These are phyloP conservation scores for Sporisorium graminicola DNA, from an alignment of 1,284 basidiomycete species.

Conservation along the genomic window DNA sequence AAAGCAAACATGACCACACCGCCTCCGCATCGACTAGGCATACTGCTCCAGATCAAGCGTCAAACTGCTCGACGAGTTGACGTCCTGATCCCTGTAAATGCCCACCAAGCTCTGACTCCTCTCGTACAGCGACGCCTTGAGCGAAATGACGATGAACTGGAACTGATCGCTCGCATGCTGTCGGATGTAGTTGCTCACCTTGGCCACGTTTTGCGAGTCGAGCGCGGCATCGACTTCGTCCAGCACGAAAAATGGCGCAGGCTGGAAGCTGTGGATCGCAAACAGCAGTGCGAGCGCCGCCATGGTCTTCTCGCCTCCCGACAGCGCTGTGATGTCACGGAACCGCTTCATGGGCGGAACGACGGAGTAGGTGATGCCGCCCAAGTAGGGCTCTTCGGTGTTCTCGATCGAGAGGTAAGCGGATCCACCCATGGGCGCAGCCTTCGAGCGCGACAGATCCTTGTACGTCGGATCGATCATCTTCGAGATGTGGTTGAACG, in stretches of 20 bases:
- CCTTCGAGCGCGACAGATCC: slow-evolving; percentile 93
- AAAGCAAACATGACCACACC: neutral
- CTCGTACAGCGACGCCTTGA: slow-evolving; percentile 85
- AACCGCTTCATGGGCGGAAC: slow-evolving; percentile 98
- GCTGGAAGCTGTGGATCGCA: slow-evolving; percentile 92
- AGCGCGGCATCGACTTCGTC: slow-evolving; percentile 98
- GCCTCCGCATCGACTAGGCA: slow-evolving; percentile 15
- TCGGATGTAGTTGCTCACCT: slow-evolving; percentile 67
- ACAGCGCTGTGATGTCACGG: slow-evolving; percentile 98
- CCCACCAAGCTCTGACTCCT: slow-evolving; percentile 90
- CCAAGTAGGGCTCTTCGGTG: slow-evolving; percentile 95
- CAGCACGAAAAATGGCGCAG: slow-evolving; percentile 97
- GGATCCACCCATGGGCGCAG: slow-evolving; percentile 91
- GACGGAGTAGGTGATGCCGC: slow-evolving; percentile 96
- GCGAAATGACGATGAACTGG: slow-evolving; percentile 96
- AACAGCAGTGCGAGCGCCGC: slow-evolving; percentile 95
- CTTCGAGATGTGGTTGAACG: slow-evolving; percentile 94
- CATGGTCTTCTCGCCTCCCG: slow-evolving; percentile 98
- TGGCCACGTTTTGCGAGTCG: slow-evolving; percentile 67
- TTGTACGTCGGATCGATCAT: slow-evolving; percentile 97
- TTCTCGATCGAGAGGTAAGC: slow-evolving; percentile 97
- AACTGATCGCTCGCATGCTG: slow-evolving; percentile 74
- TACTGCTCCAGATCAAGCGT: slow-evolving; percentile 81
- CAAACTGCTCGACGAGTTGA: slow-evolving; percentile 87
- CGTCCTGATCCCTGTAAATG: slow-evolving; percentile 91